Evolutionary conservation across 164 flowering plant genomes (phyloP).

Genomic region (Malania oleifera): DNA sequence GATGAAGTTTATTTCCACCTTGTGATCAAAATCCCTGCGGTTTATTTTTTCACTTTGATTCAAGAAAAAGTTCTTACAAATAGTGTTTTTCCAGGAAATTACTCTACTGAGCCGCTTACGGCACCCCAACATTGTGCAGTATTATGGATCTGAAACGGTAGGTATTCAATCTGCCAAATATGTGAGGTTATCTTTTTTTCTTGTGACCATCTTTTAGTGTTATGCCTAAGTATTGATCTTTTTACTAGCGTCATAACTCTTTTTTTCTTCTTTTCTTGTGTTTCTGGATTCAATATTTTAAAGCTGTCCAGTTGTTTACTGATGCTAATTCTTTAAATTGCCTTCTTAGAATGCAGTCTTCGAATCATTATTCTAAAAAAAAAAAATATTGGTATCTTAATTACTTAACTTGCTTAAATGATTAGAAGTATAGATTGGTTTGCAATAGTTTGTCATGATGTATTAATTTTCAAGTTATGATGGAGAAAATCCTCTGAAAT

Average conservation of each 20-base stretch:
- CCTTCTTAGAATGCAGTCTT: too few species aligned
- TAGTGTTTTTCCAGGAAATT: constrained; percentile 60
- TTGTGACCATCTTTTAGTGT: neutral
- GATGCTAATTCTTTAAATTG: neutral
- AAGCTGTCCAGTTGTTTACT: neutral
- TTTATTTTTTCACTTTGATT: neutral
- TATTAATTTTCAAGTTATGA: neutral
- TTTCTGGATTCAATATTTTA: neutral
- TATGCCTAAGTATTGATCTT: neutral
- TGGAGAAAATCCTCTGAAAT: too few species aligned
- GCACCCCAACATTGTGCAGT: constrained; percentile 90
- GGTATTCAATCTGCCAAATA: constrained; percentile 18
- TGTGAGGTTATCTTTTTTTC: too few species aligned
- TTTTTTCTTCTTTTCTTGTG: neutral
- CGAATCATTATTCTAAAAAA: too few species aligned
- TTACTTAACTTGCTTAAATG: neutral
- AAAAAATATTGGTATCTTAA: too few species aligned
- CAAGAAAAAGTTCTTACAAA: constrained; percentile 1
- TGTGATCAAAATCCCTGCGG: too few species aligned
- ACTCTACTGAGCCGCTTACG: constrained; percentile 69
- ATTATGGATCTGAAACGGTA: constrained; percentile 83
- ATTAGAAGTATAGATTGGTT: neutral
- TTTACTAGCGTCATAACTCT: neutral
- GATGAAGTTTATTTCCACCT: neutral
- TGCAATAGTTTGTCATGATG: neutral